phyloP scores from a whole-genome alignment of 2,329 filamentous ascomycete species.

The Microsporum ferrugineum region DNA sequence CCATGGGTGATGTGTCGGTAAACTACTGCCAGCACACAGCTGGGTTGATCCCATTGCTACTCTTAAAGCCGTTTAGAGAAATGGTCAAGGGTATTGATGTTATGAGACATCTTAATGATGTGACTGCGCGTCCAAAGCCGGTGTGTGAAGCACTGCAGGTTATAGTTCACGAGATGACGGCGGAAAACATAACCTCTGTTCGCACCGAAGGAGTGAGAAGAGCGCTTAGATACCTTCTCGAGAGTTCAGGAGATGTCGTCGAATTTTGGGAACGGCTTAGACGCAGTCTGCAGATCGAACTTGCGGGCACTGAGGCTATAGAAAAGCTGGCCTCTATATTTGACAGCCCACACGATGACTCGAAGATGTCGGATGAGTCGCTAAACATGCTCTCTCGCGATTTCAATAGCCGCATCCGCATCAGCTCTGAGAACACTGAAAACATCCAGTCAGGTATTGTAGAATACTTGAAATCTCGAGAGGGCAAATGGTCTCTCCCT shows the following conservation, averaged over 20 bases:
- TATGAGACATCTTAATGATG: conserved; percentile 37
- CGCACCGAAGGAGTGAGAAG: conserved; percentile 34
- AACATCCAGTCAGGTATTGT: conserved; percentile 29
- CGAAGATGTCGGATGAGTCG: conserved; percentile 21
- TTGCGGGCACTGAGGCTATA: conserved; percentile 34
- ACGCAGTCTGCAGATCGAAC: conserved; percentile 42
- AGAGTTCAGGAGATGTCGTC: conserved; percentile 42
- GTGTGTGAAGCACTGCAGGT: conserved; percentile 42
- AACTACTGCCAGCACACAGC: conserved; percentile 41
- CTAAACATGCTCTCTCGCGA: conserved; percentile 27
- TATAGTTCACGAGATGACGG: conserved; percentile 40
- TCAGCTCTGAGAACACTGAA: conserved; percentile 29
- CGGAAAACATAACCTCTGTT: conserved; percentile 26
- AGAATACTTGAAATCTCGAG: conserved; percentile 23
- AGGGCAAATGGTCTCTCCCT: conserved; percentile 35
- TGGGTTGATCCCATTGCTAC: conserved; percentile 47
- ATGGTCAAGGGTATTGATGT: conserved; percentile 42
- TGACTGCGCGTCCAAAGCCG: conserved; percentile 39
- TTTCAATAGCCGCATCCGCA: conserved; percentile 29
- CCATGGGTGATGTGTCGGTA: conserved; percentile 36
- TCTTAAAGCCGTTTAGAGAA: conserved; percentile 48
- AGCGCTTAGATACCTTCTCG: conserved; percentile 30
- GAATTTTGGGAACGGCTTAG: conserved; percentile 46
- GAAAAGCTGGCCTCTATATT: conserved; percentile 37
- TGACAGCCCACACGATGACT: conserved; percentile 29